Percentiles rank a stretch among this genome's conserved stretches.
Conservation (phyloP, 2,329 filamentous ascomycete species). For the Colletotrichum sp. region DNA sequence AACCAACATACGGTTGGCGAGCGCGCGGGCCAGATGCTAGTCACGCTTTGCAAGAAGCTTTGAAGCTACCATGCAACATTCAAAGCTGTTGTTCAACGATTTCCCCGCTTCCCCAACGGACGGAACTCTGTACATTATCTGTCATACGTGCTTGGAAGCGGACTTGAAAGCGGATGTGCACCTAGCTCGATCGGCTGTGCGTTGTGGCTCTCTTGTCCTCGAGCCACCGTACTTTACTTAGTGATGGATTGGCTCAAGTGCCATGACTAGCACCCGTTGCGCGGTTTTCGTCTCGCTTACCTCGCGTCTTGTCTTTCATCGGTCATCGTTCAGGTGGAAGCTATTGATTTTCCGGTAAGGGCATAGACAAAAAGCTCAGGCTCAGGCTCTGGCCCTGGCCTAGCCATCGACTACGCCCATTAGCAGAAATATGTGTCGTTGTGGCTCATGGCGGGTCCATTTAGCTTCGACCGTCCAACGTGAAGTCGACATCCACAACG, state of each 20-base stretch:
- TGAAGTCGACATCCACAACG: not conserved
- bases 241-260: not conserved
- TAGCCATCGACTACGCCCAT: not conserved
- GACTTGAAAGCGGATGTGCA: not conserved
- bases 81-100: not conserved
- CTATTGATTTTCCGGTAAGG: not conserved
- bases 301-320: not conserved
- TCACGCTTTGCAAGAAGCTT: not conserved
- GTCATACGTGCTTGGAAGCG: not conserved
- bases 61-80: not conserved
- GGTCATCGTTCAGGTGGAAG: not conserved
- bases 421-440: not conserved
- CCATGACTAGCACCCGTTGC: not conserved
- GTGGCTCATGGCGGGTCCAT: not conserved
- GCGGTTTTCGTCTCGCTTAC: not conserved
- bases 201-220: not conserved
- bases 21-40: not conserved
- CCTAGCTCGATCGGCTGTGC: not conserved
- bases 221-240: not conserved
- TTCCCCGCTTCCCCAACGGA: not conserved
- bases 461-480: not conserved
- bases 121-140: not conserved
- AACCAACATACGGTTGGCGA: not conserved
- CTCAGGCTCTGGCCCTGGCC: not conserved
- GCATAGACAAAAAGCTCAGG: not conserved